Base-by-base conservation (phyloP, 2,329 filamentous ascomycete genomes). In the Botrytis sinoallii region DNA sequence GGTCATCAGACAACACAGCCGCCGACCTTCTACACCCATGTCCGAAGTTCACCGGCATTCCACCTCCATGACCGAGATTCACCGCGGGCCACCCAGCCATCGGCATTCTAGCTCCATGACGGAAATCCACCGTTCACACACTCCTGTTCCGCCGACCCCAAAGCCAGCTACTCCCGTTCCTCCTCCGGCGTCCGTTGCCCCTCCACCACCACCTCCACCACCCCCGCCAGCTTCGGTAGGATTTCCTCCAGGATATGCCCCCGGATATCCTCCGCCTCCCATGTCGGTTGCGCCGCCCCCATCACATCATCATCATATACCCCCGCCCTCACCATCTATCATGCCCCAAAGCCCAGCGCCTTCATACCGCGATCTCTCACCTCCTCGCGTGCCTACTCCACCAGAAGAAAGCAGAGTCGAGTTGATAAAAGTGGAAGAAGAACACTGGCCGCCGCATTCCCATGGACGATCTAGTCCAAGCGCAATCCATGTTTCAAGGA, bases 361-460 rank as follows among this genome's bases (percentile, higher is more conserved):
- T 25, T 64, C 59, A 20, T 40, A 42, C 10, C 68, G 52, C 52
- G 68, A 66, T 32, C 2, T 48, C 16, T 65, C 59, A 71, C 70
- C 35, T 20, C 70, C 70, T 18, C 60, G 60, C 22, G 70, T 64
- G 1, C 70, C 60, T 3, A 71, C 70, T 18, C 70, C 60, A 3
- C 70, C 70, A 0, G 70, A 66, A 20, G 46, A 52, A 68, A 68
- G 66, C 32, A 22, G 70, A 32, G 40, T 71, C n/a, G 70, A 71
- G 40, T n/a, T 71, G 22, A 71, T 71, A 29, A 29, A 71, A 32
- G 70, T 71, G 4, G 70, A 71, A n/a, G 70, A 71, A 29, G 60
- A 71, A 57, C 70, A 65, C 9, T 64, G 70, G 32, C 59, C 70
- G 14, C 66, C 63, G 22, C 63, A 35, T 42, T 64, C 61, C 14